Evolutionary conservation across 2,329 filamentous ascomycete species (phyloP), one percentile per base, ranked within the genome.

Genomic region (Cadophora malorum): DNA sequence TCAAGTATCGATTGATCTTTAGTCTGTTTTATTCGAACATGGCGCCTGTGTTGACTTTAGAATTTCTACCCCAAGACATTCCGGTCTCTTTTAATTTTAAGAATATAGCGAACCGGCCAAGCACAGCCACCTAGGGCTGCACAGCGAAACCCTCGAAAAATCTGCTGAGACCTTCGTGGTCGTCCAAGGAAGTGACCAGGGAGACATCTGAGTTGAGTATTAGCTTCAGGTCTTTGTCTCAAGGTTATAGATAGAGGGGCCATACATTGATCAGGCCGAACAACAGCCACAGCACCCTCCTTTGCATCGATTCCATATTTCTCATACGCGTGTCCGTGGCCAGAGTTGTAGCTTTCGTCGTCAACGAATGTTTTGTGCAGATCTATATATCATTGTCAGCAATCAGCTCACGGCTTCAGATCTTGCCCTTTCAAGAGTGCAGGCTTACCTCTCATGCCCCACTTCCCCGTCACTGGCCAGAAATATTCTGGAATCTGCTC

Each of bases 191-290:
- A 1, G 60, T 59, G 14, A 67, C 47, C 5, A 63, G 7, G 25
- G 65, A 63, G 8, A 67, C 25, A 63, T 67, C 65, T 67, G 25
- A 16, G 35, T 9, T 19, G 21, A n/a, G 19, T n/a, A 10, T 67
- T 14, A 62, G 59, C 35, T 25, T 41, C 9, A 47, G n/a, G 33
- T 23, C n/a, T 25, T n/a, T 12, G 9, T 25, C 12, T n/a, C 9
- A 41, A 25, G 10, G n/a, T 23, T 33, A 47, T 12, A n/a, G 4
- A 38, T 6, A 4, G 50, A 65, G n/a, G 16, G 1, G 16, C 55
- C 65, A 14, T 19, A 86, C 86, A 87, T 78, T 89, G 87, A 79
- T 90, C 88, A 1, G 88, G 88, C 16, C 88, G 80, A 9, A 89
- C 82, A 67, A 90, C 79, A 0, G 86, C 80, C 4, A 88, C 69